These are phyloP conservation scores for Polysphondylium violaceum DNA, from an alignment of 78 protist genomes.

Conservation along the genomic window DNA sequence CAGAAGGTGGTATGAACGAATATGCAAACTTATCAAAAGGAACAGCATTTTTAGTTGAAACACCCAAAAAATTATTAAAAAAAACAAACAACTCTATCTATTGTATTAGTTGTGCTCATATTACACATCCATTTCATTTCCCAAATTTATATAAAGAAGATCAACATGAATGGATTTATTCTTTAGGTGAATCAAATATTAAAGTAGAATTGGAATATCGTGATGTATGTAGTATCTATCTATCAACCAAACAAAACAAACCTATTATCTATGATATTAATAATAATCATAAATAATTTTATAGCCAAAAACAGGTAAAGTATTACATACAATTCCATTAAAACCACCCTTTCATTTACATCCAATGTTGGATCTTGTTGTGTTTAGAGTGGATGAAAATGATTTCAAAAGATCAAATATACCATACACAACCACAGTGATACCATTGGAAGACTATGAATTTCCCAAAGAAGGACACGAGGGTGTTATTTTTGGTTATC, in stretches of 20 bases:
- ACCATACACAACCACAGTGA: slow-evolving; percentile 30
- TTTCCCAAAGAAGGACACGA: slow-evolving; percentile 56
- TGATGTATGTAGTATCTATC: slow-evolving; percentile 11
- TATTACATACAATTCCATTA: slow-evolving; percentile 22
- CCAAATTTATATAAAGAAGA: slow-evolving; percentile 61
- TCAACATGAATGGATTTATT: slow-evolving; percentile 44
- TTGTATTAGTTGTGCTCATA: slow-evolving; percentile 62
- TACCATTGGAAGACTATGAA: slow-evolving; percentile 38
- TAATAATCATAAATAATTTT: not conserved
- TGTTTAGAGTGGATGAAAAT: slow-evolving; percentile 19
- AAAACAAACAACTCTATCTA: slow-evolving; percentile 41
- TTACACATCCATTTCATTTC: slow-evolving; percentile 70
- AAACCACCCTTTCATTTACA: slow-evolving; percentile 61
- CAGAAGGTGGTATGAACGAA: slow-evolving; percentile 59
- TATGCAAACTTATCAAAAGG: slow-evolving; percentile 49
- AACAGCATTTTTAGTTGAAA: slow-evolving; percentile 25
- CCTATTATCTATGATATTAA: not conserved
- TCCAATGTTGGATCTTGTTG: slow-evolving; percentile 43
- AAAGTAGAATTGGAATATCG: slow-evolving; percentile 65
- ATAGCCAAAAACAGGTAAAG: slow-evolving; percentile 48
- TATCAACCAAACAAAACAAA: not conserved
- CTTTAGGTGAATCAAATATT: slow-evolving; percentile 53
- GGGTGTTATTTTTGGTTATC: slow-evolving; percentile 42
- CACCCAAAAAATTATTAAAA: slow-evolving; percentile 22
- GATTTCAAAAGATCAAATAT: slow-evolving; percentile 36